Evolutionary conservation across 1,139 yeast species (phyloP).

Genomic region (Debaryomycetaceae sp.): DNA sequence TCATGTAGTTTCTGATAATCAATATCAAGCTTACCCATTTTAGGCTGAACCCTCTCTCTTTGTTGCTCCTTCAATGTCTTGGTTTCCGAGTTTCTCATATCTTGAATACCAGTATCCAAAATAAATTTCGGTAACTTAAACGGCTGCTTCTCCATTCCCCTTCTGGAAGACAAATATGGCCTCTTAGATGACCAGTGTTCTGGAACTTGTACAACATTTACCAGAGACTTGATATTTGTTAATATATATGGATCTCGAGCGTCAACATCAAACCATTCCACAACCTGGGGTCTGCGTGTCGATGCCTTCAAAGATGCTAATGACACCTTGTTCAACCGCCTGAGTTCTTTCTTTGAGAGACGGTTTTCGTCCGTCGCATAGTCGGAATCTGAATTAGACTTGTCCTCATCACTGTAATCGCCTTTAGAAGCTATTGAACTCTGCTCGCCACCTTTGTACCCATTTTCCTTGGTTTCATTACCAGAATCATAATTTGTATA

Average conservation of each 20-base stretch:
- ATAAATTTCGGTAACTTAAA: constrained; percentile 79
- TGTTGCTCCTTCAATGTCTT: constrained; percentile 66
- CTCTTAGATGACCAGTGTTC: constrained; percentile 79
- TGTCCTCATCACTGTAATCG: constrained; percentile 6
- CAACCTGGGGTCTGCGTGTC: constrained; percentile 62
- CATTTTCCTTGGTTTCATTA: constrained; percentile 6
- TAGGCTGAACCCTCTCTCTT: constrained; percentile 86
- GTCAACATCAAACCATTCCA: constrained; percentile 87
- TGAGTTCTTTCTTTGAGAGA: constrained; percentile 41
- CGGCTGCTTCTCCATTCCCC: constrained; percentile 69
- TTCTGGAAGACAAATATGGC: constrained; percentile 70
- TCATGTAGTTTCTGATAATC: constrained; percentile 81
- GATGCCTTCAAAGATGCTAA: constrained; percentile 65
- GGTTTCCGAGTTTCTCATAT: constrained; percentile 69
- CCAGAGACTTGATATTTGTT: constrained; percentile 60
- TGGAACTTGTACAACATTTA: constrained; percentile 77
- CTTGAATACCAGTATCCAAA: constrained; percentile 79
- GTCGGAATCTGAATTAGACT: not conserved
- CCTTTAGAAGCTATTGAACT: constrained; percentile 16
- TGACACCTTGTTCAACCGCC: constrained; percentile 56
- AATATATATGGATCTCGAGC: constrained; percentile 73
- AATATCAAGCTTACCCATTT: constrained; percentile 80
- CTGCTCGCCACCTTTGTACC: constrained; percentile 8
- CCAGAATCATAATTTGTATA: constrained; percentile 28
- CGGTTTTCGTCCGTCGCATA: constrained; percentile 4